Base-by-base conservation (phyloP, 164 flowering plant species). In the Chloranthus sessilifolius region DNA sequence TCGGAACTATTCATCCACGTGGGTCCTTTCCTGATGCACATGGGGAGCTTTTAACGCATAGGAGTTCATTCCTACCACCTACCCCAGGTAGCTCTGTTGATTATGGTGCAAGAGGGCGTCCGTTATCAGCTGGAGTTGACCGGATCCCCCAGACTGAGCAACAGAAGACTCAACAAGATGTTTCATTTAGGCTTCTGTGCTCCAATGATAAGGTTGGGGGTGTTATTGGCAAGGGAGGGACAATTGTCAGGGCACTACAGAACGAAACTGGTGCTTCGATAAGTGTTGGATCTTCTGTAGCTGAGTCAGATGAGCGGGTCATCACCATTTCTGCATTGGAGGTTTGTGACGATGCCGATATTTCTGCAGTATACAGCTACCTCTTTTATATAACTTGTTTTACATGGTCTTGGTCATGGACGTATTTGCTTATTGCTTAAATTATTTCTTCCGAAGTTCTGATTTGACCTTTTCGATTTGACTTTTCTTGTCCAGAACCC, bases 141-240 rank as follows among this genome's bases (percentile, higher is more conserved):
- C 56, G 60, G 54, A 35, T 34, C 19, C 16, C 75, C 17, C 7
- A 57, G 8, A 21, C 47, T 24, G 79, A 74, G 11, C 34, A 59
- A 29, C 72, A 43, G 54, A 36, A 24, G 7, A 35, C 23, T 10
- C 69, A 55, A 37, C 78, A 70, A 55, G 87, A 83, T 61, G 77
- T 92, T 43, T 58, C 44, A 31, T 88, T 81, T 37, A 83, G 66
- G 47, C 59, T 88, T 25, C 78, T 88, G 23, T 81, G 88, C 60
- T 48, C 83, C 29, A 73, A 60, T 68, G 90, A 80, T 21, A 69
- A 47, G 47, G 80, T 79, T 55, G 98, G 98, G 16, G 83, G 82
- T 35, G 76, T 92, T 27, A 85, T 92, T 66, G 95, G 98, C 41
- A 91, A 70, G 67, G 83, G 82, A 25, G 96, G 98, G 21, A 17